phyloP scores from a whole-genome alignment of 768 basidiomycete genomes.

The Calocybe cyanea region DNA sequence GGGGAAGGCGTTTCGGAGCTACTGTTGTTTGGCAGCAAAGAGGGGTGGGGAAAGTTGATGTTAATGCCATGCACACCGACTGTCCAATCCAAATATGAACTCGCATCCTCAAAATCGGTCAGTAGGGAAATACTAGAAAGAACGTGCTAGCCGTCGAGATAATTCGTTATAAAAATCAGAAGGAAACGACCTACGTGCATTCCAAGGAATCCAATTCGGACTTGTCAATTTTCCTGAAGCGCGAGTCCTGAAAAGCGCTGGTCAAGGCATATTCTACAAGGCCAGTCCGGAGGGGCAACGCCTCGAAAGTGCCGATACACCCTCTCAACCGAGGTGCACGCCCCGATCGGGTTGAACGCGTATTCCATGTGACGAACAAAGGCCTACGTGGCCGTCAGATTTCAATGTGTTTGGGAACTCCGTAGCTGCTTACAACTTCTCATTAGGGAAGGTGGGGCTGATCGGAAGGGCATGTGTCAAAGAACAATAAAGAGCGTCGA shows the following conservation, averaged over 20 bases:
- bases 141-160: neutral
- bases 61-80: constrained; percentile 90
- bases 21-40: constrained; percentile 39
- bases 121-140: constrained; percentile 77
- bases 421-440: constrained; percentile 66
- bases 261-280: constrained; percentile 87
- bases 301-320: constrained; percentile 92
- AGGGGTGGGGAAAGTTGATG: constrained; percentile 82
- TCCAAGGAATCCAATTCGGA: constrained; percentile 77
- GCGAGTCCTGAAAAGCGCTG: constrained; percentile 84
- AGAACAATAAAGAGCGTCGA: constrained; percentile 78
- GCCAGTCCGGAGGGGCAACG: constrained; percentile 69
- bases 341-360: constrained; percentile 55
- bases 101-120: constrained; percentile 86
- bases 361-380: constrained; percentile 97
- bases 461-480: constrained; percentile 57
- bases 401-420: too few relatives aligned
- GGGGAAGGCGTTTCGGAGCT: constrained; percentile 69
- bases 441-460: constrained; percentile 60
- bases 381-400: constrained; percentile 47
- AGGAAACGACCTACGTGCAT: constrained; percentile 66
- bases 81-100: constrained; percentile 89
- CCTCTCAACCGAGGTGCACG: constrained; percentile 70
- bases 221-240: constrained; percentile 78
- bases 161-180: constrained; percentile 3